Evolutionary conservation across 1,284 basidiomycete species (phyloP).

Genomic region (Thecaphora frezii): DNA sequence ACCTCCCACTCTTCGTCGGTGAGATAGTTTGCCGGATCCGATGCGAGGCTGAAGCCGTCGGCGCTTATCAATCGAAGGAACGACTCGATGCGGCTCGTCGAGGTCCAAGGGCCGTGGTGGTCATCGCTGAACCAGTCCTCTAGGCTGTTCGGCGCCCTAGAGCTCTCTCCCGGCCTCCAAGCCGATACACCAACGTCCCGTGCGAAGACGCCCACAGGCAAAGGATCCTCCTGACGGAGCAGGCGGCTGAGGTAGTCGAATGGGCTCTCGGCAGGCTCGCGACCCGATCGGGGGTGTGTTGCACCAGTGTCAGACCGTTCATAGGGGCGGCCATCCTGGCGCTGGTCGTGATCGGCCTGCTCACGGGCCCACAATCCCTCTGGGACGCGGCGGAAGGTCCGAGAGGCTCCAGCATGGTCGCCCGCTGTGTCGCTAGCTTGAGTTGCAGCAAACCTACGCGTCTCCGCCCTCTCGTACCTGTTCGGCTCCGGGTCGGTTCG

Average conservation of each 20-base stretch:
- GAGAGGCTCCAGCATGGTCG: too few species aligned
- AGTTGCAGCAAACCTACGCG: too few species aligned
- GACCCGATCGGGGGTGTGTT: constrained; percentile 64
- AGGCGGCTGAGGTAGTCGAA: constrained; percentile 28
- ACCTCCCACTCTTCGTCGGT: constrained; percentile 32
- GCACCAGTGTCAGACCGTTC: too few species aligned
- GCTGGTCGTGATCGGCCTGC: too few species aligned
- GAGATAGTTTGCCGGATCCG: constrained; percentile 30
- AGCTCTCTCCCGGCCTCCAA: too few species aligned
- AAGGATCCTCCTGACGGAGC: constrained; percentile 14
- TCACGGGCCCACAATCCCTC: too few species aligned
- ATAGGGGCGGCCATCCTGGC: too few species aligned
- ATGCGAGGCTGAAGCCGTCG: constrained; percentile 5
- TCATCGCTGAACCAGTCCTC: constrained; percentile 1
- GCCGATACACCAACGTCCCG: not conserved
- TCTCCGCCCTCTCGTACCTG: too few species aligned
- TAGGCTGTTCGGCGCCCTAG: too few species aligned
- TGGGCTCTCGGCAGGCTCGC: not conserved
- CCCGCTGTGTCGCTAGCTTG: too few species aligned
- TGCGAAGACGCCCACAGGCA: not conserved
- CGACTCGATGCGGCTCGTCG: constrained; percentile 5
- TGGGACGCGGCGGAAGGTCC: too few species aligned
- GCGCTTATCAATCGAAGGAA: constrained; percentile 12
- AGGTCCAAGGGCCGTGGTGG: constrained; percentile 7
- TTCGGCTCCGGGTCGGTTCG: too few species aligned